Percentiles rank a stretch among this genome's conserved stretches.
phyloP scores from a whole-genome alignment of 176 grass and related monocot genomes.

The Oryza glumipatula region DNA sequence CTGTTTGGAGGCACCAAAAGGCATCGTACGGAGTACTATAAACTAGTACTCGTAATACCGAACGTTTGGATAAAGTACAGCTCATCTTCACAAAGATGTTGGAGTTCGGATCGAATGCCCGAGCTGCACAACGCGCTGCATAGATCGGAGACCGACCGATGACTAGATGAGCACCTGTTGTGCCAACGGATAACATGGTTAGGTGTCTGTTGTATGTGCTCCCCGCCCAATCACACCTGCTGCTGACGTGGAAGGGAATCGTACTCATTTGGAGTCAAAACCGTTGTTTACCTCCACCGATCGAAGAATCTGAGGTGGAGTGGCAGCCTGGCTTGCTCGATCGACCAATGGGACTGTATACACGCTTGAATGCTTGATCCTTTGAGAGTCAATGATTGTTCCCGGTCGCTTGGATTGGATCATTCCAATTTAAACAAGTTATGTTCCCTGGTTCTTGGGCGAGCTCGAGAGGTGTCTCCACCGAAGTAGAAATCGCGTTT shows the following conservation, averaged over 20 bases:
- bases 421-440: background rate
- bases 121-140: background rate
- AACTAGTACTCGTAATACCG: background rate
- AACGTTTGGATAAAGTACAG: background rate
- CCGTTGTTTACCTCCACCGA: background rate
- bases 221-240: background rate
- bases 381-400: constrained; percentile 10
- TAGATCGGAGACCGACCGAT: constrained; percentile 2
- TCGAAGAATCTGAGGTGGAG: background rate
- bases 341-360: background rate
- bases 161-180: background rate
- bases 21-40: background rate
- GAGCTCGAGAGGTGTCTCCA: constrained; percentile 29
- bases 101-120: background rate
- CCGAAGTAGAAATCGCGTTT: background rate
- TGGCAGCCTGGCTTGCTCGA: background rate
- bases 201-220: background rate
- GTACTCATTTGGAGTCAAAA: constrained; percentile 15
- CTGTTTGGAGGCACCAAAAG: constrained; percentile 40
- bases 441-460: constrained; percentile 37
- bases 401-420: constrained; percentile 17
- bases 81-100: background rate
- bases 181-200: background rate
- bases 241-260: constrained; percentile 28
- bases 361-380: background rate